Evolutionary conservation across 495 filamentous ascomycete species (phyloP).

Genomic region (Jackrogersella multiformis): DNA sequence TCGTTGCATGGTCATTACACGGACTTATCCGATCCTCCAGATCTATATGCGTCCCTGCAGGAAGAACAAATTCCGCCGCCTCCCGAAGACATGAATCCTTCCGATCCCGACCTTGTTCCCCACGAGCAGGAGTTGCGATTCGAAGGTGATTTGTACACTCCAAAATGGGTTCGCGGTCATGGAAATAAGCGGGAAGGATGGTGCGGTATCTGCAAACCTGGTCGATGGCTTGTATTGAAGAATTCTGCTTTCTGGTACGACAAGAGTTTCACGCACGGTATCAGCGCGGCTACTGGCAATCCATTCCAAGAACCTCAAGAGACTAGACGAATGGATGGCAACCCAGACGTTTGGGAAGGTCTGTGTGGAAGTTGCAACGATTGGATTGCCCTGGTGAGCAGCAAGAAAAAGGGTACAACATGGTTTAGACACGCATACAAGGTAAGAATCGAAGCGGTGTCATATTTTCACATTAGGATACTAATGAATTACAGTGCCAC

Average conservation of each 20-base stretch:
- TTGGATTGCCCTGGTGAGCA: conserved; percentile 81
- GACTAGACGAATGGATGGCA: conserved; percentile 78
- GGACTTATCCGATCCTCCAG: conserved; percentile 73
- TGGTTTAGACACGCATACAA: conserved; percentile 89
- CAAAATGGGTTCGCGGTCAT: conserved; percentile 78
- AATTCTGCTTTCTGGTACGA: conserved; percentile 90
- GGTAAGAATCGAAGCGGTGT: conserved; percentile 56
- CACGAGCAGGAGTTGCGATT: conserved; percentile 82
- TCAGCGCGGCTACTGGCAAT: conserved; percentile 78
- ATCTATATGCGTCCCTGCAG: conserved; percentile 74
- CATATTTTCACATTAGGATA: neutral
- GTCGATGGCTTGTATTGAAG: conserved; percentile 82
- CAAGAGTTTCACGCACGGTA: conserved; percentile 82
- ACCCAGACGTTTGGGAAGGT: conserved; percentile 82
- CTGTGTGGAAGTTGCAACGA: conserved; percentile 79
- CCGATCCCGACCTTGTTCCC: conserved; percentile 72
- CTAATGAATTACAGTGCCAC: conserved; percentile 65
- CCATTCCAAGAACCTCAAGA: conserved; percentile 77
- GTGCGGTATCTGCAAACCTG: conserved; percentile 85
- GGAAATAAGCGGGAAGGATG: conserved; percentile 86
- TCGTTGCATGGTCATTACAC: conserved; percentile 68
- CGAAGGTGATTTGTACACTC: conserved; percentile 80
- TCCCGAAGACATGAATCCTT: conserved; percentile 77
- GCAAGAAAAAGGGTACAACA: conserved; percentile 86
- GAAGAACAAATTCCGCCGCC: conserved; percentile 75